Percentiles rank a stretch among this genome's conserved stretches.
Conservation (phyloP, 1,284 basidiomycete genomes). For the Cryptococcus sp. region DNA sequence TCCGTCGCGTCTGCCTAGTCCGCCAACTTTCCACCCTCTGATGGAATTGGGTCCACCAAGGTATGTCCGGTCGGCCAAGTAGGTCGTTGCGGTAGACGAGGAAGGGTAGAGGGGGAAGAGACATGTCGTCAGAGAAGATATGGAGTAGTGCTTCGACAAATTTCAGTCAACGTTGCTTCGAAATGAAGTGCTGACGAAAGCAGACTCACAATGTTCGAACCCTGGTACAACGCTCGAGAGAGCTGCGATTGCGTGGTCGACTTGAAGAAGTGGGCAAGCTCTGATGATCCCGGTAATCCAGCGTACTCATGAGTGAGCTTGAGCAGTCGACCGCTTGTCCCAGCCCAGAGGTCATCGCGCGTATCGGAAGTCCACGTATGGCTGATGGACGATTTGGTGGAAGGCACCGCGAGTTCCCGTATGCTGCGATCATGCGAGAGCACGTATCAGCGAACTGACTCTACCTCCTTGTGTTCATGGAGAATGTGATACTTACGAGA, state of each 20-base stretch:
- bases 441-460: too few relatives aligned
- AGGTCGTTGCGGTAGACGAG: conserved; percentile 50
- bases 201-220: conserved; percentile 50
- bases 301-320: conserved; percentile 74
- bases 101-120: conserved; percentile 44
- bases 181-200: background rate
- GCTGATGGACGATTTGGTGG: conserved; percentile 78
- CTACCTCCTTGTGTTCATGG: background rate
- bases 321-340: conserved; percentile 65
- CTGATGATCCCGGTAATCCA: conserved; percentile 70
- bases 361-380: conserved; percentile 79
- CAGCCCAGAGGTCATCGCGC: conserved; percentile 70
- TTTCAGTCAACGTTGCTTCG: conserved; percentile 2
- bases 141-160: conserved; percentile 42
- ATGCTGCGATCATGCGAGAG: conserved; percentile 60
- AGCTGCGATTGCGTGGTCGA: conserved; percentile 66
- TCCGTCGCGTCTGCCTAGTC: conserved; percentile 79
- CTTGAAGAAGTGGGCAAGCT: conserved; percentile 66
- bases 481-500: conserved; percentile 61
- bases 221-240: conserved; percentile 60
- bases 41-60: conserved; percentile 91
- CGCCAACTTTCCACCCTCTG: conserved; percentile 79
- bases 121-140: conserved; percentile 48
- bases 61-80: conserved; percentile 78
- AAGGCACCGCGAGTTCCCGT: conserved; percentile 74